These are phyloP conservation scores for Fragaria vesca DNA, from an alignment of 306 rosid genomes.

Conservation along the genomic window DNA sequence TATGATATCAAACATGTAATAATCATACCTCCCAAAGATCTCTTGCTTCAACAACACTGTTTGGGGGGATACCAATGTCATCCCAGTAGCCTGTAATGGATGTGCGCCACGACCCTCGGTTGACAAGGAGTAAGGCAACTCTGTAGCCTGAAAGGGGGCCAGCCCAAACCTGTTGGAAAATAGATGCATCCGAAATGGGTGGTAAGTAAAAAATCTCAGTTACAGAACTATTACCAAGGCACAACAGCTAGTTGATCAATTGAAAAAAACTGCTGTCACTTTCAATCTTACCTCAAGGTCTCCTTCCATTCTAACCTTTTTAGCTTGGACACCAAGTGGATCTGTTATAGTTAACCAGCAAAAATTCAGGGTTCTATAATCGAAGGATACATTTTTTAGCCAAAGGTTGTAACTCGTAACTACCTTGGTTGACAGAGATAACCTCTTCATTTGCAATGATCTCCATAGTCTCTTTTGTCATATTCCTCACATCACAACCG, in stretches of 20 bases:
- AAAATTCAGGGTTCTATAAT: not conserved
- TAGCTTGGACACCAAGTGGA: constrained; percentile 79
- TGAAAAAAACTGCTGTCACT: not conserved
- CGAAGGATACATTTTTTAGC: not conserved
- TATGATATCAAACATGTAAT: not conserved
- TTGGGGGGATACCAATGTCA: constrained; percentile 73
- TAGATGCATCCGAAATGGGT: not conserved
- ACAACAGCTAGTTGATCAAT: not conserved
- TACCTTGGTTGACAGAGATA: constrained; percentile 87
- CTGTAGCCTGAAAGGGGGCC: constrained; percentile 83
- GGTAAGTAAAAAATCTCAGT: not conserved
- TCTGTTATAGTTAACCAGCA: constrained; percentile 37
- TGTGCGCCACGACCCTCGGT: constrained; percentile 44
- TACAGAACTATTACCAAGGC: not conserved
- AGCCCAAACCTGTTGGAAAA: constrained; percentile 73
- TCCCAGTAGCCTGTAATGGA: constrained; percentile 70
- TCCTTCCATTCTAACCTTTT: constrained; percentile 89
- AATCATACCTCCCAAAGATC: constrained; percentile 83
- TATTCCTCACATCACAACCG: constrained; percentile 83
- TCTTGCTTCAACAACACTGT: constrained; percentile 63
- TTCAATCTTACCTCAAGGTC: constrained; percentile 57
- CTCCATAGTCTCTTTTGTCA: constrained; percentile 65
- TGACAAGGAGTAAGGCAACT: constrained; percentile 63
- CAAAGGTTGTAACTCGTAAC: not conserved
- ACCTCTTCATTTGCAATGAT: constrained; percentile 73